These are phyloP conservation scores for Neofusicoccum umdonicola DNA, from an alignment of 2,329 filamentous ascomycete species.

Conservation along the genomic window DNA sequence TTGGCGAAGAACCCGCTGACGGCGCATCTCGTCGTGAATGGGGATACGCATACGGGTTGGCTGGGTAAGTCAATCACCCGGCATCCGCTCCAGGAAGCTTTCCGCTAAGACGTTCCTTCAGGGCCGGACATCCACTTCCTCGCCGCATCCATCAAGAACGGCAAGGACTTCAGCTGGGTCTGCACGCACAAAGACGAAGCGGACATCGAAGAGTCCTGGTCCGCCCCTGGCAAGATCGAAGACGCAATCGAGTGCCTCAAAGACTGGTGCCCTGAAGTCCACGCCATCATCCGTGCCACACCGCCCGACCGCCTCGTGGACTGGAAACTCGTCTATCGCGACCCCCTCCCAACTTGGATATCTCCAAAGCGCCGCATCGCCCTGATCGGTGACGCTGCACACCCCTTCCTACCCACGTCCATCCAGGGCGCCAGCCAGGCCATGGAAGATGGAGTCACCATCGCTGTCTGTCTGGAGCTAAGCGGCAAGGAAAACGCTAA, in stretches of 20 bases:
- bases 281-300: conserved; percentile 47
- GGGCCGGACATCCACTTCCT: conserved; percentile 37
- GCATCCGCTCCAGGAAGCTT: no score
- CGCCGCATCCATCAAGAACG: conserved; percentile 33
- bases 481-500: conserved; percentile 20
- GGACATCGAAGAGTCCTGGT: conserved; percentile 35
- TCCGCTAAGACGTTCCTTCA: not conserved
- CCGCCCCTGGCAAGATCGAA: conserved; percentile 31
- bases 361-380: conserved; percentile 46
- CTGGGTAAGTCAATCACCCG: conserved; percentile 20
- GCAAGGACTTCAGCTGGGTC: conserved; percentile 37
- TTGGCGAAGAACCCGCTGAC: conserved; percentile 33
- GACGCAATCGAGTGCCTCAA: conserved; percentile 26
- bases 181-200: conserved; percentile 33
- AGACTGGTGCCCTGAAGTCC: conserved; percentile 46
- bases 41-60: conserved; percentile 22
- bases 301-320: conserved; percentile 42
- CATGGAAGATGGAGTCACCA: conserved; percentile 44
- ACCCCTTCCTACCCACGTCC: conserved; percentile 52
- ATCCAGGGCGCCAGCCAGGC: conserved; percentile 54
- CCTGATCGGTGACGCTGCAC: conserved; percentile 52
- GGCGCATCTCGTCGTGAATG: conserved; percentile 32
- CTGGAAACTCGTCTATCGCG: conserved; percentile 55
- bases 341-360: conserved; percentile 52
- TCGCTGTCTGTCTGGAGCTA: conserved; percentile 23